Base-by-base conservation (phyloP, 1,139 yeast genomes). In the Kodamaea fungicola region DNA sequence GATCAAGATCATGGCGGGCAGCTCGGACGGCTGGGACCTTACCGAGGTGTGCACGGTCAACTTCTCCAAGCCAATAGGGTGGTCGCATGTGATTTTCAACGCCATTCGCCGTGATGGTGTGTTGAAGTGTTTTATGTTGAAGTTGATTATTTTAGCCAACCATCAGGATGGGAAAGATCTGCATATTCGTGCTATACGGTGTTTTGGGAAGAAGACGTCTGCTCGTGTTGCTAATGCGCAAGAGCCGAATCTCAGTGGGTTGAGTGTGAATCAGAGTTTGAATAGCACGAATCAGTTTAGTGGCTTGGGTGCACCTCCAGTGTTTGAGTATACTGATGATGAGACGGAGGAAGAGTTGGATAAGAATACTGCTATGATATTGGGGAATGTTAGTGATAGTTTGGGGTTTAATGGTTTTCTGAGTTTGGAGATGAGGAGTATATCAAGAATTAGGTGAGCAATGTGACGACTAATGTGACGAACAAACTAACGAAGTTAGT, bases 101-200 rank as follows among this genome's bases (percentile, higher is more conserved):
- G 80, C 82, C 5, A 71, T 76, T 3, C 61, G 89, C 37, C 66
- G 64, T 30, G 80, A 68, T 46, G 80, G 77, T 1, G 76, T 82
- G 0, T 62, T 90, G 39, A 83, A 85, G 49, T 81, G 96, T 42
- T 87, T 83, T 50, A 69, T 83, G 50, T 62, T 92, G 6, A 78
- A 88, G 44, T 55, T 94, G 22, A 63, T 76, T n/a, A 74, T 94
- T 21, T 65, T 81, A 22, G 77, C 88, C 1, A 94, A 92, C 54
- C 97, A 89, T 52, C 97, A 90, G 55, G 92, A 88, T 55, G 99
- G 99, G 32, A 92, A 92, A 55, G 99, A 94, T 59, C 83, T 96
- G 2, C 97, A 89, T 57, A 69, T 94, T 6, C 61, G 98, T 37
- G 85, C 92, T 0, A 69, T 92, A 70, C 76, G 59, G 54, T 84